These are phyloP conservation scores for Delitschia confertaspora DNA, from an alignment of 495 filamentous ascomycete genomes.

Conservation along the genomic window DNA sequence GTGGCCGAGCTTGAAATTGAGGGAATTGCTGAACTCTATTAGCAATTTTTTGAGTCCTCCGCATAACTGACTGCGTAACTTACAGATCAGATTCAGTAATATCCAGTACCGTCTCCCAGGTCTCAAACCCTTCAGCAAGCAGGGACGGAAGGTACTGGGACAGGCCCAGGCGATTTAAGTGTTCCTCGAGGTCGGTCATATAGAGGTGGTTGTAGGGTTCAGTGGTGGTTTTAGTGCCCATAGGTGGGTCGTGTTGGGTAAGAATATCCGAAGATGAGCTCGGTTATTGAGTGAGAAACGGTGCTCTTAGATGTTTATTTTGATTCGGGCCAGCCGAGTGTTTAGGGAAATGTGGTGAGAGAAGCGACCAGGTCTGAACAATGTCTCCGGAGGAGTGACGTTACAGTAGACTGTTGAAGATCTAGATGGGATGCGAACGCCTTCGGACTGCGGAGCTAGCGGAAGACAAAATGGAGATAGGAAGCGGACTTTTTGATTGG, in stretches of 20 bases:
- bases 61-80: constrained; percentile 25
- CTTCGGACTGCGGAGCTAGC: not conserved
- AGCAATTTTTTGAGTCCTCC: constrained; percentile 7
- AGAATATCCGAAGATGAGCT: too few relatives aligned
- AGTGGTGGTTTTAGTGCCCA: too few relatives aligned
- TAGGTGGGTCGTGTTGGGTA: too few relatives aligned
- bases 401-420: not conserved
- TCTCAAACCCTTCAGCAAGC: constrained; percentile 67
- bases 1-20: constrained; percentile 70
- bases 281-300: not conserved
- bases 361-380: too few relatives aligned
- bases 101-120: constrained; percentile 69
- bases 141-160: constrained; percentile 61
- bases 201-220: too few relatives aligned
- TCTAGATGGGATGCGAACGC: too few relatives aligned
- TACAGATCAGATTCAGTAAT: constrained; percentile 75
- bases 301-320: not conserved
- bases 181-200: constrained; percentile 50
- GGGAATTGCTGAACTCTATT: constrained; percentile 43
- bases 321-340: too few relatives aligned
- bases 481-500: not conserved
- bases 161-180: constrained; percentile 63
- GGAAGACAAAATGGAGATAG: not conserved
- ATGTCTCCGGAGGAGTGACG: not conserved
- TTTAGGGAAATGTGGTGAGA: too few relatives aligned